These are phyloP conservation scores for Tripterygium wilfordii DNA, from an alignment of 177 flowering plant genomes.

Conservation along the genomic window DNA sequence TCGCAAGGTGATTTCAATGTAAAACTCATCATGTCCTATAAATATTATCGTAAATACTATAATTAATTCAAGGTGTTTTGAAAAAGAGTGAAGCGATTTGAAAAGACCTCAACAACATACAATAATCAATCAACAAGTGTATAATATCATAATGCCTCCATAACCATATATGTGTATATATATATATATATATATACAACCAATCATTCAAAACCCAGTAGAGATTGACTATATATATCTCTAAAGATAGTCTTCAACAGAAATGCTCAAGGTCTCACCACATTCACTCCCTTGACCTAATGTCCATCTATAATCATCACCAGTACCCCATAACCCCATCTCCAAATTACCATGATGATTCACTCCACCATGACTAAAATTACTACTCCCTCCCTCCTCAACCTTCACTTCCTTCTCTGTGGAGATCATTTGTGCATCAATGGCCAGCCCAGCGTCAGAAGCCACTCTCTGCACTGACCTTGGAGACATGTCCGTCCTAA, in stretches of 20 bases:
- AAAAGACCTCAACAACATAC: too few relatives aligned
- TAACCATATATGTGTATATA: too few relatives aligned
- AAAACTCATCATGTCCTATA: too few relatives aligned
- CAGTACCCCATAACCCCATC: conserved; percentile 7
- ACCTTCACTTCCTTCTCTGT: neutral
- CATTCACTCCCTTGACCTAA: conserved; percentile 7
- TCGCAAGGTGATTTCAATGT: too few relatives aligned
- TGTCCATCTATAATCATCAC: conserved; percentile 1
- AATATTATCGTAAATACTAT: too few relatives aligned
- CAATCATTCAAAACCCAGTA: too few relatives aligned
- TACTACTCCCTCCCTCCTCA: neutral
- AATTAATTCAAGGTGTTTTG: too few relatives aligned
- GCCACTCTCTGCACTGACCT: conserved; percentile 51
- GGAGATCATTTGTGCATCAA: conserved; percentile 30
- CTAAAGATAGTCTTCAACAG: conserved; percentile 45
- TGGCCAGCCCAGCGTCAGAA: conserved; percentile 58
- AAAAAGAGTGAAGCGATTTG: too few relatives aligned
- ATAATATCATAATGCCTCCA: too few relatives aligned
- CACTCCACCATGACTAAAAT: neutral
- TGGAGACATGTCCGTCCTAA: conserved; percentile 40
- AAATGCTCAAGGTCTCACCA: conserved; percentile 29
- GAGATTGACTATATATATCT: neutral
- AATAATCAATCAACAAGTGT: too few relatives aligned
- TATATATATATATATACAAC: too few relatives aligned
- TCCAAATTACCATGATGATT: neutral